A percentile compares a stretch with the other conserved stretches of the same genome.
Conservation (phyloP, 495 filamentous ascomycete genomes). For the Podospora fimiseda region DNA sequence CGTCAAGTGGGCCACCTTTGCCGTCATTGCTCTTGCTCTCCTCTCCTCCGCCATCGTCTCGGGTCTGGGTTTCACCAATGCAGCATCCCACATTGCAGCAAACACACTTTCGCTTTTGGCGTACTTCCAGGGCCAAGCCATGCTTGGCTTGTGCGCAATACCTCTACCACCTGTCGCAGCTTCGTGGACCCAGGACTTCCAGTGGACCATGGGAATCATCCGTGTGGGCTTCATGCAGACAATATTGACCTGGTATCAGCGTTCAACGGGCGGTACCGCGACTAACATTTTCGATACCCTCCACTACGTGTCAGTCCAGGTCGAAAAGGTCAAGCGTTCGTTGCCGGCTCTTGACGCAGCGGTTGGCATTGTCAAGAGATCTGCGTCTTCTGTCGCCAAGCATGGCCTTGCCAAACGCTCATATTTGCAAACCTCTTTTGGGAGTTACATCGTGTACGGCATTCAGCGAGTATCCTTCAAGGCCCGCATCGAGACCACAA, state of each 20-base stretch:
- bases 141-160: constrained; percentile 83
- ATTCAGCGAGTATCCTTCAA: constrained; percentile 88
- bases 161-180: constrained; percentile 81
- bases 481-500: constrained; percentile 79
- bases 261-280: constrained; percentile 82
- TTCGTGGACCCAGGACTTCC: constrained; percentile 96
- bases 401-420: constrained; percentile 37
- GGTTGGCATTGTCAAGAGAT: constrained; percentile 39
- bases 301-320: constrained; percentile 70
- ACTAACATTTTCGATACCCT: constrained; percentile 72
- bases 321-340: constrained; percentile 62
- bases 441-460: constrained; percentile 67
- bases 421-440: constrained; percentile 41
- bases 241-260: constrained; percentile 94
- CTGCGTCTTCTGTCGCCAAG: constrained; percentile 39
- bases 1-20: constrained; percentile 82
- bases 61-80: constrained; percentile 86
- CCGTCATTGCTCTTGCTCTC: constrained; percentile 78
- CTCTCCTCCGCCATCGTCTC: constrained; percentile 76
- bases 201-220: constrained; percentile 98
- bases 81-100: constrained; percentile 89
- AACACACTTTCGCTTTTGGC: constrained; percentile 89
- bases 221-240: constrained; percentile 77
- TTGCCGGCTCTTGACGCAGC: constrained; percentile 27
- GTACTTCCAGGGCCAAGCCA: constrained; percentile 96